These are phyloP conservation scores for Pichia nanzhaoensis DNA, from an alignment of 805 yeast genomes.

Conservation along the genomic window DNA sequence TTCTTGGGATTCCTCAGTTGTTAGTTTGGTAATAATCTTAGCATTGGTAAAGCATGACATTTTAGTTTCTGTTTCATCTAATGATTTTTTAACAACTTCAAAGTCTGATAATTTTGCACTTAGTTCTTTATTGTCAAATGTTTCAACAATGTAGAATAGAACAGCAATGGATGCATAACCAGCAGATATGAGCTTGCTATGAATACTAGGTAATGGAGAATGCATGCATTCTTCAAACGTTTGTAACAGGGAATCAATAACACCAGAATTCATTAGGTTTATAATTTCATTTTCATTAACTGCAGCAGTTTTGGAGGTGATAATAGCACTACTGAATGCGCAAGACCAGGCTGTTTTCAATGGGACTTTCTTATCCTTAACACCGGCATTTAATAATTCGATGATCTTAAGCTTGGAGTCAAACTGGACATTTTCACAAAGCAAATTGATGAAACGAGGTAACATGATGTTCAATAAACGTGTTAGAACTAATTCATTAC, in stretches of 20 bases:
- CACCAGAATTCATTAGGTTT: slow-evolving; percentile 10
- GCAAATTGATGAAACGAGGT: slow-evolving; percentile 33
- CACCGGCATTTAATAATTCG: slow-evolving; percentile 44
- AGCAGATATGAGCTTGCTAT: slow-evolving; percentile 45
- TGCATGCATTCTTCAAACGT: slow-evolving; percentile 37
- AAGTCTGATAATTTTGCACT: slow-evolving; percentile 20
- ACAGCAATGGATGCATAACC: slow-evolving; percentile 42
- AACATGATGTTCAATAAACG: slow-evolving; percentile 45
- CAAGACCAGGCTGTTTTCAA: slow-evolving; percentile 64
- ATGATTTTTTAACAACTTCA: slow-evolving; percentile 30
- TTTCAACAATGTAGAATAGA: slow-evolving; percentile 17
- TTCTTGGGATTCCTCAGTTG: slow-evolving; percentile 36
- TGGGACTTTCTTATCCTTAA: slow-evolving; percentile 55
- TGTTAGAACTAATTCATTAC: slow-evolving; percentile 58
- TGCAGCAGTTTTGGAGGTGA: slow-evolving; percentile 2
- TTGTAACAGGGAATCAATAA: slow-evolving; percentile 10
- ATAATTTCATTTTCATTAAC: slow-evolving; percentile 1
- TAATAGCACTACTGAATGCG: slow-evolving; percentile 36
- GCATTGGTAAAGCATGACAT: slow-evolving; percentile 43
- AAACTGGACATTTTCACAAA: slow-evolving; percentile 18
- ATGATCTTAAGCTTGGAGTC: slow-evolving; percentile 22
- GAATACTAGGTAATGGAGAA: slow-evolving; percentile 48
- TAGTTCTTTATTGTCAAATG: slow-evolving; percentile 9
- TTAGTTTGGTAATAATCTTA: slow-evolving; percentile 46
- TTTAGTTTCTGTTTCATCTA: slow-evolving; percentile 19